phyloP scores from a whole-genome alignment of 2,329 filamentous ascomycete species.

The Trichoderma harzianum region DNA sequence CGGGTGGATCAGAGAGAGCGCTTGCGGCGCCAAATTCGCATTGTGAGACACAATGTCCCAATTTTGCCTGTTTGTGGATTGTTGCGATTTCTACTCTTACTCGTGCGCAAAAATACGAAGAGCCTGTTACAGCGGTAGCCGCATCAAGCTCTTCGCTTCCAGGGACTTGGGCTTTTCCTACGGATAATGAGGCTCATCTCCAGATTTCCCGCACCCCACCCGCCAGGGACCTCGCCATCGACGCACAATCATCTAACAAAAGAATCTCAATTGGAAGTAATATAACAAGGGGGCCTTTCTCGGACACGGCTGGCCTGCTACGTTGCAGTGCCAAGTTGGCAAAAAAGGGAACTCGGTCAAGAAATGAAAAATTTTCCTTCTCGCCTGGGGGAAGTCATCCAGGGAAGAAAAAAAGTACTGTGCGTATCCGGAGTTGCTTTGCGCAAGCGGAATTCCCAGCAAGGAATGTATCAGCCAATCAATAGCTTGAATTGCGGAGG shows the following conservation, averaged over 20 bases:
- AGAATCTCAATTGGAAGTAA: neutral
- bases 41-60: neutral
- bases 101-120: neutral
- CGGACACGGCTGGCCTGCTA: neutral
- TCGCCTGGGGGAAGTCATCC: neutral
- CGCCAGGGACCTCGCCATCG: neutral
- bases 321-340: neutral
- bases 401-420: neutral
- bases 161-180: neutral
- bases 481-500: neutral
- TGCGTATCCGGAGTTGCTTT: neutral
- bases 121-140: neutral
- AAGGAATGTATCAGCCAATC: neutral
- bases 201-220: conserved; percentile 7
- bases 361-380: neutral
- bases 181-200: conserved; percentile 6
- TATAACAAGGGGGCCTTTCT: neutral
- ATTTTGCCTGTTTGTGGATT: neutral
- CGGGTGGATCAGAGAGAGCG: neutral
- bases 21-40: conserved; percentile 10
- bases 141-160: neutral
- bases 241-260: neutral
- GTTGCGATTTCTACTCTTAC: neutral
- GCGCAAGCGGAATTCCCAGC: neutral
- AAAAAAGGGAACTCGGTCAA: neutral